Percentiles rank a stretch among this genome's conserved stretches.
Evolutionary conservation across 495 filamentous ascomycete species (phyloP).

Genomic region (Aspergillus ellipticus): DNA sequence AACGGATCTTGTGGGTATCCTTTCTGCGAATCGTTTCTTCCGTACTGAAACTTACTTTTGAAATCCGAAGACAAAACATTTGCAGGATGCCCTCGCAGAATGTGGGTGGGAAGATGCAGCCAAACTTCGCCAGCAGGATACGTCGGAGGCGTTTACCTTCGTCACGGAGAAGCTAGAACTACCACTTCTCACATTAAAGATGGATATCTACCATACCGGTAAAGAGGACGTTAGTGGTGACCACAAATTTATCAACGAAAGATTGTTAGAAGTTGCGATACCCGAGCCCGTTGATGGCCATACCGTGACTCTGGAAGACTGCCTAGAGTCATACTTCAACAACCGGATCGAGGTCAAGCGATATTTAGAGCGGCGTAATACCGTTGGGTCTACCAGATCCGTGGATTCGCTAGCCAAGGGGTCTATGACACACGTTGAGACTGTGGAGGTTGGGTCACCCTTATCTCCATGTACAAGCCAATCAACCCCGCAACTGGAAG

Average conservation of each 20-base stretch:
- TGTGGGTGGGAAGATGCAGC: constrained; percentile 90
- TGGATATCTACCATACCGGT: constrained; percentile 91
- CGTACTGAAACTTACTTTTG: constrained; percentile 26
- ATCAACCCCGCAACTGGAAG: constrained; percentile 29
- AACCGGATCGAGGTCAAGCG: constrained; percentile 87
- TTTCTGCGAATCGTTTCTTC: neutral
- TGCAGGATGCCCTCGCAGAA: constrained; percentile 77
- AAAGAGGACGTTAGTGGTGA: constrained; percentile 78
- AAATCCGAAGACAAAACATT: constrained; percentile 61
- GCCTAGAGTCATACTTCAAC: constrained; percentile 92
- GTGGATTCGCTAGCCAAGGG: constrained; percentile 50
- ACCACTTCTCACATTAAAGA: constrained; percentile 85
- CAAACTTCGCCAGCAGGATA: constrained; percentile 77
- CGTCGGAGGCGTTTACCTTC: constrained; percentile 92
- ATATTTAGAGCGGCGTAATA: constrained; percentile 63
- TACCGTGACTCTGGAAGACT: constrained; percentile 76
- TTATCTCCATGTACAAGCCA: constrained; percentile 36
- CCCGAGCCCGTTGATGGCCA: constrained; percentile 55
- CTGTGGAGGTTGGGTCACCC: constrained; percentile 50
- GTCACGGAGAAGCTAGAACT: constrained; percentile 85
- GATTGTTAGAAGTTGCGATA: constrained; percentile 86
- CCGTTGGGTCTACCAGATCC: constrained; percentile 49
- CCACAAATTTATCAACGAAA: constrained; percentile 89
- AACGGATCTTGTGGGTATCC: constrained; percentile 67
- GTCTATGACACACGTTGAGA: constrained; percentile 53